Evolutionary conservation across 2,329 filamentous ascomycete species (phyloP).

Genomic region (Hortaea werneckii): DNA sequence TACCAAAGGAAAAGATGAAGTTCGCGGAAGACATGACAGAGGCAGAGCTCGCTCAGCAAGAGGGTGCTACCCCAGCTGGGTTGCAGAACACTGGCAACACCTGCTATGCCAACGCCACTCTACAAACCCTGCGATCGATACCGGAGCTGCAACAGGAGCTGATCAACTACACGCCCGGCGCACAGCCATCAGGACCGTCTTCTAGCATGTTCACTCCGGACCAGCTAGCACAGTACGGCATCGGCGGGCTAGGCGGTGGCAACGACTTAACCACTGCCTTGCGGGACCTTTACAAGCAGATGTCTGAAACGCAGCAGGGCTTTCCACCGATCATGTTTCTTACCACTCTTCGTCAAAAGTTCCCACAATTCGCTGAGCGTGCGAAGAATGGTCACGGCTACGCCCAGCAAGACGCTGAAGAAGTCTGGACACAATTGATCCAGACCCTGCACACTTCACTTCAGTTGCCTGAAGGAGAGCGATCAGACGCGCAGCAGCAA

Average conservation of each 20-base stretch:
- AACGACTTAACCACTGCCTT: slow-evolving; percentile 68
- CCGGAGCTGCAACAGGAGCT: slow-evolving; percentile 83
- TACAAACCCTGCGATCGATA: slow-evolving; percentile 82
- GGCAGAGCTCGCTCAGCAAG: slow-evolving; percentile 73
- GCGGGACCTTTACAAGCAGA: slow-evolving; percentile 74
- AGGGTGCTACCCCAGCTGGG: slow-evolving; percentile 77
- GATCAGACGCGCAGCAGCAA: slow-evolving; percentile 25
- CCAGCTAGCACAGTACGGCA: slow-evolving; percentile 39
- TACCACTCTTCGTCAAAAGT: slow-evolving; percentile 63
- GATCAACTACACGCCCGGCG: slow-evolving; percentile 43
- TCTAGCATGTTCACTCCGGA: slow-evolving; percentile 24
- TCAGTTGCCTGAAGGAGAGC: slow-evolving; percentile 47
- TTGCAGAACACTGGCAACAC: slow-evolving; percentile 92
- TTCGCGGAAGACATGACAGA: slow-evolving; percentile 98
- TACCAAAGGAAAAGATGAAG: slow-evolving; percentile 70
- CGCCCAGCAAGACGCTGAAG: slow-evolving; percentile 97
- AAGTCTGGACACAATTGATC: slow-evolving; percentile 94
- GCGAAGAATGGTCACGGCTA: slow-evolving; percentile 73
- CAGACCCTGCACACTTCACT: slow-evolving; percentile 72
- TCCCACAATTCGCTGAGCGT: slow-evolving; percentile 88
- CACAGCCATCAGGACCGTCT: slow-evolving; percentile 9
- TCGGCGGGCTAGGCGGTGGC: slow-evolving; percentile 48
- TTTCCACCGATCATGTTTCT: slow-evolving; percentile 77
- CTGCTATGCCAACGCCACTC: slow-evolving; percentile 93
- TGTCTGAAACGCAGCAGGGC: slow-evolving; percentile 81